Base-by-base conservation (phyloP, 192 early-diverging fungal species). In the Spinellus fusiger region DNA sequence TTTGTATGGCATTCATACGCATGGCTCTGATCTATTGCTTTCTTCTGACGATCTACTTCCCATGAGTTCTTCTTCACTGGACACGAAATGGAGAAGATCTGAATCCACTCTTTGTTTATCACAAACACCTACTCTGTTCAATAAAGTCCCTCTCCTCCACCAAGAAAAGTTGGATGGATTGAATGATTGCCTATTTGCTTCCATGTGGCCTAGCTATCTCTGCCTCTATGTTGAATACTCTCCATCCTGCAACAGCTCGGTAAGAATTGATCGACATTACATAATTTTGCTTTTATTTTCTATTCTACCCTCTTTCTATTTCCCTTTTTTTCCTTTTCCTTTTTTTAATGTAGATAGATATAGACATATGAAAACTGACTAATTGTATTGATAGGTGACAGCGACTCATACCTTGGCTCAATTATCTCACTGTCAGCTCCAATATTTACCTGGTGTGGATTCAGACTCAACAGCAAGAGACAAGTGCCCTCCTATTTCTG, bases 171-270 rank as follows among this genome's bases (percentile, higher is more conserved):
- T 10, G 18, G 49, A n/a, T 22, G 20, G 22, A 20, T 12, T 20
- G 15, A 51, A 22, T 52, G 20, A 63, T 23, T 27, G 51, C 54
- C 51, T 40, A 28, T 4, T 27, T 20, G 40, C 33, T 32, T 51
- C 72, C n/a, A 13, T 74, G 31, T 74, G 72, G 72, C 72, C 72
- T 20, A 74, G 68, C 50, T 74, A 74, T 52, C 23, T 74, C 15
- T 74, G 72, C 12, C 33, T 74, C 7, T 68, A 63, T 48, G 52
- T 74, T 32, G 72, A 74, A 46, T 74, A 65, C n/a, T 38, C 72
- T 5, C 47, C 50, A 38, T 52, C 66, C 5, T 69, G 66, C 33
- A 56, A 68, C 32, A 62, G 34, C 25, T 63, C 61, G 26, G 61
- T 69, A 64, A 34, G 38, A 4, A 28, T 18, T n/a, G 35, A 20